These are phyloP conservation scores for Pittosporum tobira DNA, from an alignment of 129 eudicot genomes.

Conservation along the genomic window DNA sequence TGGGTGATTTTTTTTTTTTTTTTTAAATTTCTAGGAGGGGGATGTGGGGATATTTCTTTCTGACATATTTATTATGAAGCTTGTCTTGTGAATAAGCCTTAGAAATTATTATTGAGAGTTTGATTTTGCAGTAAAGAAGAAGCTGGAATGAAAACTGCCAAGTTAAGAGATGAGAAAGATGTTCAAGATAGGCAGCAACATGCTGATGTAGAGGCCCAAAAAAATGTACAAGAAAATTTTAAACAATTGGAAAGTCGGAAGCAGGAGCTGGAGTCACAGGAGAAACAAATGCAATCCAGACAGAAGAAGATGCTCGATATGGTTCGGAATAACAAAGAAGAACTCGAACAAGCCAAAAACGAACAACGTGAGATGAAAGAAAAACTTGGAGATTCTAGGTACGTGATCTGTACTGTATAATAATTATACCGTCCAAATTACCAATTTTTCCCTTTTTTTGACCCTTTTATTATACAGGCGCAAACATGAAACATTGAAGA, in stretches of 20 bases:
- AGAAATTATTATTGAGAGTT: not conserved
- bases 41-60: no score
- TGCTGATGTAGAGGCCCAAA: conserved; percentile 79
- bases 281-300: conserved; percentile 75
- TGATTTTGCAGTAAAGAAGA: conserved; percentile 80
- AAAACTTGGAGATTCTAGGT: conserved; percentile 65
- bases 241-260: conserved; percentile 79
- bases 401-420: conserved; percentile 14
- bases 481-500: conserved; percentile 55
- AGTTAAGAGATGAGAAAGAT: conserved; percentile 85
- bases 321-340: conserved; percentile 70
- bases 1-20: no score
- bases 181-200: conserved; percentile 87
- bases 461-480: conserved; percentile 35
- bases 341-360: conserved; percentile 50
- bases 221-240: conserved; percentile 79
- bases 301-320: conserved; percentile 57
- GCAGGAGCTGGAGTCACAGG: conserved; percentile 82
- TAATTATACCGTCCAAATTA: not conserved
- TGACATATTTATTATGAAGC: not conserved
- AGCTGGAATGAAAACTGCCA: conserved; percentile 89
- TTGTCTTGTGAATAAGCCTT: not conserved
- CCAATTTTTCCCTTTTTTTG: not conserved
- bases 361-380: conserved; percentile 73
- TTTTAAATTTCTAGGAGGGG: no score